Evolutionary conservation across 805 yeast genomes (phyloP).

Genomic region (Lachancea meyersii): DNA sequence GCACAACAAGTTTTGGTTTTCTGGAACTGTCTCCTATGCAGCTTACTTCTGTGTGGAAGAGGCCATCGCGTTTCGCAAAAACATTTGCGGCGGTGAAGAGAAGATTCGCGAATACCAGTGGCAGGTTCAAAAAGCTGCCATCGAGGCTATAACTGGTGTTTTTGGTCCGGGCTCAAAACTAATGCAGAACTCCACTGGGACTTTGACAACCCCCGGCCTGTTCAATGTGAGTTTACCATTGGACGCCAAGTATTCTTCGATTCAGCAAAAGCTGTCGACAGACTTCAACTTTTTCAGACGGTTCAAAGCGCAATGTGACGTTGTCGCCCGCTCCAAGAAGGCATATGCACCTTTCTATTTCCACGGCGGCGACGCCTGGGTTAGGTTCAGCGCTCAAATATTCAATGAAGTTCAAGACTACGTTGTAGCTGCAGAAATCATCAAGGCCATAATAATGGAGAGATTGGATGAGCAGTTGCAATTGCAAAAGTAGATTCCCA

Average conservation of each 20-base stretch:
- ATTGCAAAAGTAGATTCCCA: background rate
- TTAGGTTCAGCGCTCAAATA: conserved; percentile 54
- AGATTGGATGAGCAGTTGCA: conserved; percentile 13
- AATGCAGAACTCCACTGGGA: conserved; percentile 19
- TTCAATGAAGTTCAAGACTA: conserved; percentile 55
- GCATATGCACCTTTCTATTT: conserved; percentile 43
- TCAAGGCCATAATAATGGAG: conserved; percentile 32
- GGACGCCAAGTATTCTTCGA: conserved; percentile 6
- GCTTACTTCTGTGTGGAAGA: conserved; percentile 37
- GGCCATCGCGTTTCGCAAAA: conserved; percentile 49
- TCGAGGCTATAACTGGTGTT: conserved; percentile 33
- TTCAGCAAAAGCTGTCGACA: conserved; percentile 14
- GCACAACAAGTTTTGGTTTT: conserved; percentile 43
- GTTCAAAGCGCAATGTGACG: conserved; percentile 19
- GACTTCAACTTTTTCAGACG: conserved; percentile 13
- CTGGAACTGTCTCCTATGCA: conserved; percentile 47
- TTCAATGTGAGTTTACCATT: conserved; percentile 40
- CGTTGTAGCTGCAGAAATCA: conserved; percentile 38
- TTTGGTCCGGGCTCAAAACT: conserved; percentile 37
- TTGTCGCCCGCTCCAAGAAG: conserved; percentile 30
- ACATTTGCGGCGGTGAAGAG: conserved; percentile 49
- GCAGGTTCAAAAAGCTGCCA: conserved; percentile 41
- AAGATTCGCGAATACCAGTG: conserved; percentile 44
- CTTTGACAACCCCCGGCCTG: conserved; percentile 19
- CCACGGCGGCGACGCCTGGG: conserved; percentile 39